These are phyloP conservation scores for Didymella segeticola DNA, from an alignment of 2,329 filamentous ascomycete genomes.

Conservation along the genomic window DNA sequence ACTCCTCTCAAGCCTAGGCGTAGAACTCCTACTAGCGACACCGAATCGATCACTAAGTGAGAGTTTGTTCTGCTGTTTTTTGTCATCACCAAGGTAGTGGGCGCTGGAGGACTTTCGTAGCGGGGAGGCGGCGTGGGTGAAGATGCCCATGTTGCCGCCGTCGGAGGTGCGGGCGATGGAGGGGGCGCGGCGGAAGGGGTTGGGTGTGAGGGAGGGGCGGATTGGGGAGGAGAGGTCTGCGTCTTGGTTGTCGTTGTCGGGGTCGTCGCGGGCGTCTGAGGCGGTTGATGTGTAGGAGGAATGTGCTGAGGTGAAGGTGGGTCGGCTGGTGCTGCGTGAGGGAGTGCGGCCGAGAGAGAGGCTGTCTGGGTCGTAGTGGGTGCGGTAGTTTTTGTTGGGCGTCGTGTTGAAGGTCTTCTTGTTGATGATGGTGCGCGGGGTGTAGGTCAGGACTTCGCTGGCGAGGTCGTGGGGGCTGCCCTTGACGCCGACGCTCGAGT, in stretches of 20 bases:
- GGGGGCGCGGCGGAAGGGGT: slow-evolving; percentile 58
- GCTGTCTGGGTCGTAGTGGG: slow-evolving; percentile 73
- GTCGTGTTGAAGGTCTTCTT: slow-evolving; percentile 81
- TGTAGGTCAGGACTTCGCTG: slow-evolving; percentile 66
- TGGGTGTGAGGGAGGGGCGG: slow-evolving; percentile 53
- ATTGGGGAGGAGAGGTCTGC: slow-evolving; percentile 55
- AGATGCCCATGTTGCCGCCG: slow-evolving; percentile 82
- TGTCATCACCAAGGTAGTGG: slow-evolving; percentile 53
- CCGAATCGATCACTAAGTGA: slow-evolving; percentile 16
- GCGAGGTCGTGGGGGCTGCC: slow-evolving; percentile 52
- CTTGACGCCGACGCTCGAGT: slow-evolving; percentile 49
- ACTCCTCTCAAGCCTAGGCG: slow-evolving; percentile 14
- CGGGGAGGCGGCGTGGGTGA: slow-evolving; percentile 80
- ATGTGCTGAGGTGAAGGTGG: slow-evolving; percentile 33
- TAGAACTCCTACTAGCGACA: slow-evolving; percentile 9
- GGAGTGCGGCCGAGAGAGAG: slow-evolving; percentile 25
- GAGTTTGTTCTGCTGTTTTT: slow-evolving; percentile 11
- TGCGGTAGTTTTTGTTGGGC: slow-evolving; percentile 80
- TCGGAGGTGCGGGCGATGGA: slow-evolving; percentile 63
- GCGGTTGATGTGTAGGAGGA: slow-evolving; percentile 49
- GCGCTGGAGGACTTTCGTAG: slow-evolving; percentile 77
- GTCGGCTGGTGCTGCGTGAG: slow-evolving; percentile 27
- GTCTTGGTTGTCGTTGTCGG: no score
- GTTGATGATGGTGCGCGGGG: slow-evolving; percentile 67
- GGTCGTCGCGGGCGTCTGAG: slow-evolving; percentile 45